Conservation (phyloP, 495 filamentous ascomycete genomes). For the Penicillium turbatum region DNA sequence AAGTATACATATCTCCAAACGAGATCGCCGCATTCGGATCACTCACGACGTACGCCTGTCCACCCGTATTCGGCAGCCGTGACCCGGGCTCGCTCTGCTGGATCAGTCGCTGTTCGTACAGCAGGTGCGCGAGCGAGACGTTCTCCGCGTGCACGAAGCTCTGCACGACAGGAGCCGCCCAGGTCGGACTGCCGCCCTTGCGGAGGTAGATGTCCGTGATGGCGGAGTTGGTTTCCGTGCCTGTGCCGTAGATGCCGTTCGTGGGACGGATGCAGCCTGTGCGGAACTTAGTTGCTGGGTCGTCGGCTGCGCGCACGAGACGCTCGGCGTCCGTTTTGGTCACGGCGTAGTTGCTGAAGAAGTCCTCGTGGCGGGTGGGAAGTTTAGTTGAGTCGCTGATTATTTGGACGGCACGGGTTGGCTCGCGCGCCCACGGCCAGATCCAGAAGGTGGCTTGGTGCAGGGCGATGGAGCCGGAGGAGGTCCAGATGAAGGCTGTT, state of each 20-base stretch:
- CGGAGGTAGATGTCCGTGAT: constrained; percentile 40
- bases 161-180: constrained; percentile 48
- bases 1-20: constrained; percentile 35
- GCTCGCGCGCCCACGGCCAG: constrained; percentile 42
- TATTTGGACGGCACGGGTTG: constrained; percentile 39
- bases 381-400: constrained; percentile 44
- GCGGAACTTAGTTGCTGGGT: constrained; percentile 38
- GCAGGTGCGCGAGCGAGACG: constrained; percentile 53
- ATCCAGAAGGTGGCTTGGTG: constrained; percentile 45
- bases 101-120: constrained; percentile 54
- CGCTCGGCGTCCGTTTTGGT: constrained; percentile 53
- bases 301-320: constrained; percentile 46
- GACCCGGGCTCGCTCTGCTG: constrained; percentile 39
- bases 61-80: constrained; percentile 38
- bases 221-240: constrained; percentile 43
- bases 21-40: constrained; percentile 36
- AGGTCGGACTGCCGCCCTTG: constrained; percentile 37
- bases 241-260: constrained; percentile 57
- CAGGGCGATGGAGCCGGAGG: constrained; percentile 49
- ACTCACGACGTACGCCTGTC: constrained; percentile 36
- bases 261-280: constrained; percentile 55
- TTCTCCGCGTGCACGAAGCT: constrained; percentile 56
- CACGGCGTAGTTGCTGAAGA: constrained; percentile 54
- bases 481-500: constrained; percentile 51
- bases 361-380: constrained; percentile 41